Evolutionary conservation across 2,329 filamentous ascomycete genomes (phyloP), one percentile per base, ranked within the genome.

Genomic region (Pseudogymnoascus sp.): DNA sequence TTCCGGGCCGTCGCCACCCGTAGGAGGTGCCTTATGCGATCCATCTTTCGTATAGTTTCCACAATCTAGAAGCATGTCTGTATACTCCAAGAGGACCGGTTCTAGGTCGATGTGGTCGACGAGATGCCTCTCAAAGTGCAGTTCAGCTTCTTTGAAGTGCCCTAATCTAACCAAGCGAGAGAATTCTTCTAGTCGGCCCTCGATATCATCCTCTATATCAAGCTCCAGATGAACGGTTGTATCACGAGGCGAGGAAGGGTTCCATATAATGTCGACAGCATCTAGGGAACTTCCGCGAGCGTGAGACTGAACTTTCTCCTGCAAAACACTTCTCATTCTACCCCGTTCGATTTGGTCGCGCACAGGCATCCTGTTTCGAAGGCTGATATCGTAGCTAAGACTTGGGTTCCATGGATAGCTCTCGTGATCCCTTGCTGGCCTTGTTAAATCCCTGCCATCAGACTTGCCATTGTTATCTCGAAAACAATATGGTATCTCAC

Each of bases 151-250:
- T 2, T 61, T 58, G 45, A 66, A 67, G 38, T 64, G 49, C 12
- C 66, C 66, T 7, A 63, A 52, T 55, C 65, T 64, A n/a, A 64
- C 66, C 60, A 67, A 58, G 19, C 63, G 62, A 28, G 58, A 66
- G n/a, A 67, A 63, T 60, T 66, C 64, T 30, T 67, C 66, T 11
- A 67, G 60, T 5, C 60, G 55, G 25, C 41, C 38, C 42, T 42
- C 39, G 16, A 42, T 12, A 42, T 42, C 39, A 42, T 42, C 39
- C 19, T 42, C 39, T 42, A 22, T 22, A 42, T 42, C 39, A 42
- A 42, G 16, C 19, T 42, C 39, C 14, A 42, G 11, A 42, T 22
- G 19, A 42, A 42, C 39, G 8, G 39, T 42, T 23, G 39, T n/a
- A 42, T 42, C 39, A 22, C 39, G 39, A 42, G 39, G 39, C 39